A percentile compares a stretch with the other conserved stretches of the same genome.
These are phyloP conservation scores for Globisporangium nunn DNA, from an alignment of 352 stramenopile species.

Conservation along the genomic window DNA sequence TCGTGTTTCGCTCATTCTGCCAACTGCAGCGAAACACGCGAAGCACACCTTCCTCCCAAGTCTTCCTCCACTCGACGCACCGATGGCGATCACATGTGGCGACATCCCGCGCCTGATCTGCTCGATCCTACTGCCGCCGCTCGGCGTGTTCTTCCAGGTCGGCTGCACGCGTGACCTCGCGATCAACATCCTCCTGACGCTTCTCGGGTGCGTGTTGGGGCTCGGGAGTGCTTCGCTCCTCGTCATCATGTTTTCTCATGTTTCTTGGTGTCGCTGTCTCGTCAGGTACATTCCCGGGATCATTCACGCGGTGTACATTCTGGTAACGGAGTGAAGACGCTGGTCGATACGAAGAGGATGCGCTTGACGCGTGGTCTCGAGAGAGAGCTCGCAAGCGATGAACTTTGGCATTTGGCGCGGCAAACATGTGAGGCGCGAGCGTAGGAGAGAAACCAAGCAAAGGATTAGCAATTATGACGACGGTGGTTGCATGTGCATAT, in stretches of 20 bases:
- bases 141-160: conserved; percentile 31
- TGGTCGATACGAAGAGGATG: background rate
- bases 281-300: conserved; percentile 55
- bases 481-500: no score
- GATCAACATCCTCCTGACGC: conserved; percentile 62
- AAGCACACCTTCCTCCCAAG: no score
- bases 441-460: no score
- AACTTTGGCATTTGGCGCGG: no score
- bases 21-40: no score
- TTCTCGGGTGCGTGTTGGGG: conserved; percentile 28
- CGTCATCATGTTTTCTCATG: background rate
- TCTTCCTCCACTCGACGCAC: no score
- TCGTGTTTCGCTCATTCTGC: no score
- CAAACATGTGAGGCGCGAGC: no score
- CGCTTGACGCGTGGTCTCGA: no score
- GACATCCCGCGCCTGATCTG: conserved; percentile 62
- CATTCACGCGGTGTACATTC: conserved; percentile 74
- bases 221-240: background rate
- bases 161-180: conserved; percentile 33
- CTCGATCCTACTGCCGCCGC: conserved; percentile 41
- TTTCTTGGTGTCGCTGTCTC: background rate
- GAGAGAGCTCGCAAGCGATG: no score
- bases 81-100: conserved; percentile 54
- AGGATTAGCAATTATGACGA: no score
- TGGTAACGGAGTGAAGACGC: conserved; percentile 46